A percentile compares a stretch with the other conserved stretches of the same genome.
phyloP scores from a whole-genome alignment of 805 yeast species.

The Starmerella bacillaris region DNA sequence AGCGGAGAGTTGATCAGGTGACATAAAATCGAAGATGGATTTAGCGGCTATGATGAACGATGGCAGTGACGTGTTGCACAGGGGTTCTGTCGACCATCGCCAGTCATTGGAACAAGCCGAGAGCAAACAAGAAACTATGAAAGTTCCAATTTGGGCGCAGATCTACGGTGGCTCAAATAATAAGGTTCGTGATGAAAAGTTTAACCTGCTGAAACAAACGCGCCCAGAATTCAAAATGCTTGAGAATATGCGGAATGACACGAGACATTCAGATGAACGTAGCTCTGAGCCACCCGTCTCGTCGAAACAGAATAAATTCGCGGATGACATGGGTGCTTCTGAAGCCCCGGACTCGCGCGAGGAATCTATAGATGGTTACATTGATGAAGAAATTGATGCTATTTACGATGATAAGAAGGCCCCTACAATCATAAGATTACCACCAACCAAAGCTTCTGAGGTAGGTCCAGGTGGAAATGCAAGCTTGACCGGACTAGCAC shows the following conservation, averaged over 20 bases:
- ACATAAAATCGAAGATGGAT: too few species aligned
- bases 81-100: slow-evolving; percentile 10
- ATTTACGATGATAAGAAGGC: neutral
- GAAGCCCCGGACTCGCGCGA: neutral
- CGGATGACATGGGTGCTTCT: neutral
- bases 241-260: neutral
- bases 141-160: slow-evolving; percentile 72
- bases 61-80: slow-evolving; percentile 12
- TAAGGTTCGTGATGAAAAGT: slow-evolving; percentile 8
- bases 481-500: slow-evolving; percentile 24
- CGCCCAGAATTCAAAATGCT: slow-evolving; percentile 12
- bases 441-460: slow-evolving; percentile 2
- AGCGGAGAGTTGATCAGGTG: too few species aligned
- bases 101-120: neutral
- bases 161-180: slow-evolving; percentile 36
- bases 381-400: too few species aligned
- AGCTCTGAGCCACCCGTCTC: neutral
- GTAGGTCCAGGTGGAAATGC: slow-evolving; percentile 16
- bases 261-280: neutral
- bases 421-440: slow-evolving; percentile 1
- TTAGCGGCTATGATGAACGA: slow-evolving; percentile 12
- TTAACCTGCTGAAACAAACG: slow-evolving; percentile 6
- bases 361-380: too few species aligned
- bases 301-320: neutral
- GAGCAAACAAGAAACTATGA: slow-evolving; percentile 32